Conservation (phyloP, 768 basidiomycete genomes). For the Tricholoma saponaceum region DNA sequence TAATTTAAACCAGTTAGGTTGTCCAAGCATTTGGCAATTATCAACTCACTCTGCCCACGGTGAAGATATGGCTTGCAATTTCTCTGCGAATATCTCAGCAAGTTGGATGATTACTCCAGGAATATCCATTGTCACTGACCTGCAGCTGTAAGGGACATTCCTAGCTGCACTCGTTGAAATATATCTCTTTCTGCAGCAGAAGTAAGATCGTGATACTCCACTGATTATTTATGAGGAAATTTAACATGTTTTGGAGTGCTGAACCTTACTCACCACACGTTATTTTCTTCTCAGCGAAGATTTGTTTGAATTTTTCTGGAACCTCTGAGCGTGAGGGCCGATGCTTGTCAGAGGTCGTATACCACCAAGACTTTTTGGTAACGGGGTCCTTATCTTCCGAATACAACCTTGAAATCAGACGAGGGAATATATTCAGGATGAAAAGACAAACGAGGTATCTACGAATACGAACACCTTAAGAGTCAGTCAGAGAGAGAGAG, state of each 20-base stretch:
- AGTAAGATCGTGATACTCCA: conserved; percentile 60
- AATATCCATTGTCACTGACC: conserved; percentile 35
- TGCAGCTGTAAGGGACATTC: conserved; percentile 69
- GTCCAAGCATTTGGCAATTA: neutral
- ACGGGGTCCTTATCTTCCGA: conserved; percentile 47
- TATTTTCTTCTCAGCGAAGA: conserved; percentile 54
- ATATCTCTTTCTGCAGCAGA: conserved; percentile 69
- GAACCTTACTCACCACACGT: conserved; percentile 53
- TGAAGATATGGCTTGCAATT: conserved; percentile 73
- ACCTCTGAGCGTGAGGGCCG: conserved; percentile 45
- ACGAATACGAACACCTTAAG: neutral
- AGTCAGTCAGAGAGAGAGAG: neutral
- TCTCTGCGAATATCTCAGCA: conserved; percentile 43
- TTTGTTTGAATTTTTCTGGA: conserved; percentile 45
- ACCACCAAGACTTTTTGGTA: conserved; percentile 65
- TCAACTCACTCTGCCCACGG: conserved; percentile 50
- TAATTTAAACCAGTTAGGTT: conserved; percentile 12
- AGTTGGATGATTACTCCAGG: neutral
- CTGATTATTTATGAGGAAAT: conserved; percentile 28
- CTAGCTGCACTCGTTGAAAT: conserved; percentile 79
- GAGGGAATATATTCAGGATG: neutral
- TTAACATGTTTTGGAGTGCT: too few species aligned
- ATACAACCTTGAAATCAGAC: conserved; percentile 18
- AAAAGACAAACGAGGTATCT: conserved; percentile 19
- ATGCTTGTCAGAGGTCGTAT: conserved; percentile 44